phyloP scores from a whole-genome alignment of 371 early-diverging fungal species.

The Actinomortierella wolfii region DNA sequence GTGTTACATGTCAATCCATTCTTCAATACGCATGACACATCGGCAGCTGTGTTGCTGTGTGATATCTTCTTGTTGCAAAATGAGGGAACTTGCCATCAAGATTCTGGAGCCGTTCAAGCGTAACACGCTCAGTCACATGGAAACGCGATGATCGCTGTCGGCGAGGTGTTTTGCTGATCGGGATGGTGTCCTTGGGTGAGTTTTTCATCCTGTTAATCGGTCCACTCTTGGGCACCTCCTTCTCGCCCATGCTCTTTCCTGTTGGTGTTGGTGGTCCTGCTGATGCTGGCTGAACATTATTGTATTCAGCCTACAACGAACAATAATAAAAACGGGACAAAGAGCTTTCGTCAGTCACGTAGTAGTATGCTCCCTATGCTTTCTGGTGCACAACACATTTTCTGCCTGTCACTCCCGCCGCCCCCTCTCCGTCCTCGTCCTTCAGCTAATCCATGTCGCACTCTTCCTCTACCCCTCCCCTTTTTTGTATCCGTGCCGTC shows the following conservation, averaged over 20 bases:
- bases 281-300: neutral
- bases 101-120: constrained; percentile 74
- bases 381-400: too few species aligned
- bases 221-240: constrained; percentile 77
- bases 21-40: neutral
- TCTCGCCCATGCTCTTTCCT: constrained; percentile 36
- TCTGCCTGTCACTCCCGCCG: too few species aligned
- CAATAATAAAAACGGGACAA: neutral
- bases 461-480: neutral
- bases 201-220: constrained; percentile 81
- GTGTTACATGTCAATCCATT: neutral
- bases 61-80: too few species aligned
- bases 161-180: constrained; percentile 80
- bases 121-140: constrained; percentile 76
- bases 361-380: too few species aligned
- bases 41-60: too few species aligned
- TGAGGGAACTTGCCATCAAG: constrained; percentile 70
- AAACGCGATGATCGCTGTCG: constrained; percentile 87
- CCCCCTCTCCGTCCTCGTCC: neutral
- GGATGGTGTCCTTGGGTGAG: constrained; percentile 81
- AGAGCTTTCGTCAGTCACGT: too few species aligned
- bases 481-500: too few species aligned
- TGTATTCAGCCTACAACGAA: neutral
- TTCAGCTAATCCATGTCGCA: constrained; percentile 2
- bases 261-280: constrained; percentile 24